Evolutionary conservation across 1,284 basidiomycete genomes (phyloP), one percentile per base, ranked within the genome.

Genomic region (Ceratorhiza oryzae-sativae): DNA sequence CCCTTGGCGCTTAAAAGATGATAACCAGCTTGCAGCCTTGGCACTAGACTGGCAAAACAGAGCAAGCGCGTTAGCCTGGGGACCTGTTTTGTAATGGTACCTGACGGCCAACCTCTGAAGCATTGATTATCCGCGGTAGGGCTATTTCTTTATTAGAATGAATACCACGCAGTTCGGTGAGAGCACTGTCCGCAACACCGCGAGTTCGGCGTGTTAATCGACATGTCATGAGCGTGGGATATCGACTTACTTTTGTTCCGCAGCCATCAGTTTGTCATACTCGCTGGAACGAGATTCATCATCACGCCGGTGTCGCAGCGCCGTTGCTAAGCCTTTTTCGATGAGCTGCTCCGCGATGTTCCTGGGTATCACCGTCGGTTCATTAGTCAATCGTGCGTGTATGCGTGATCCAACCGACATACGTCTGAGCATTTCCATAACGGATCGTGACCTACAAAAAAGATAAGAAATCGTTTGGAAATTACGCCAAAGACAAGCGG

Each of bases 251-350:
- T 82, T 83, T 85, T 92, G 94, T 83, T 99, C 97, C 15, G 96
- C 96, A 45, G 91, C 89, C 86, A 98, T 95, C 51, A 98, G 84
- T 80, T 94, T 94, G 82, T 99, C 97, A 76, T 93, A 95, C 79
- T 98, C 96, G 13, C 91, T 87, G 23, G 95, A 97, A 62, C 95
- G 88, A 77, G 97, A 93, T 80, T 98, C 97, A 78, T 98, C 97
- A 77, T 97, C 96, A 49, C 94, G 89, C 77, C 90, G 91, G 81
- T 99, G 97, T 60, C 96, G 89, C 53, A 98, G 88, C 9, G 94
- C 92, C 67, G 90, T 92, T 1, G 94, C 94, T 12, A 97, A 83
- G 59, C 97, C 97, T 77, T 94, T 94, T 79, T 97, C 95, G 73
- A 98, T 90, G 41, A 99, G 84, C 78, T 95, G 92, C 78, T 97